phyloP scores from a whole-genome alignment of 768 basidiomycete species.

The Suillus hirtellus region DNA sequence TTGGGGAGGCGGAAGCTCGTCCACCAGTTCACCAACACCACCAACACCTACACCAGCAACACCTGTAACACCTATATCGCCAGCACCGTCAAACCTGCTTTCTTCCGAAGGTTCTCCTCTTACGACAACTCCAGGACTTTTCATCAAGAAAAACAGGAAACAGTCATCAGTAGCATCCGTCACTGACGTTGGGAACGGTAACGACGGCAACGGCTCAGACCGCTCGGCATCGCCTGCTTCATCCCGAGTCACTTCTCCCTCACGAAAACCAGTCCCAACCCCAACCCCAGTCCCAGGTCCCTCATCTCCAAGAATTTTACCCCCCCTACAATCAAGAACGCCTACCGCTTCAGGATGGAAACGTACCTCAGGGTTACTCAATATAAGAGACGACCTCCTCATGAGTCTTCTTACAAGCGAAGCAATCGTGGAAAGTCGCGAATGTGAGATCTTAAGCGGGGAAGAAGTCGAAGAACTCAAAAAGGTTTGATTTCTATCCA shows the following conservation, averaged over 20 bases:
- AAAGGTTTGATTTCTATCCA: conserved; percentile 48
- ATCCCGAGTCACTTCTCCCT: conserved; percentile 25
- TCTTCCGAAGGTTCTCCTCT: conserved; percentile 16
- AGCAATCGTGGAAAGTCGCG: conserved; percentile 89
- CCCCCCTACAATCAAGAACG: conserved; percentile 36
- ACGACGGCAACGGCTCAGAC: conserved; percentile 28
- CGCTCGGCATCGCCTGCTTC: conserved; percentile 27
- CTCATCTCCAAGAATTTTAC: conserved; percentile 39
- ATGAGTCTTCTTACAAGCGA: conserved; percentile 90
- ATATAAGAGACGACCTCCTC: conserved; percentile 80
- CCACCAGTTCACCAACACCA: conserved; percentile 33
- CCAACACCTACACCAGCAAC: conserved; percentile 17
- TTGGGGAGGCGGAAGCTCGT: conserved; percentile 43
- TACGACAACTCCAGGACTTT: conserved; percentile 34
- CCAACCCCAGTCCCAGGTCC: conserved; percentile 42
- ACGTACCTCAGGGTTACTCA: conserved; percentile 45
- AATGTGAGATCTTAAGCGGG: conserved; percentile 72
- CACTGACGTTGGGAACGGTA: conserved; percentile 10
- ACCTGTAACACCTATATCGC: conserved; percentile 19
- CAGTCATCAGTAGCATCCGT: conserved; percentile 25
- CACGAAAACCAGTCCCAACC: conserved; percentile 21
- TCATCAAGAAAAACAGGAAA: conserved; percentile 55
- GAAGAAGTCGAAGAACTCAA: conserved; percentile 74
- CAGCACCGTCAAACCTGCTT: conserved; percentile 17
- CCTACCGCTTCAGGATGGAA: conserved; percentile 43